Base-by-base conservation (phyloP, 768 basidiomycete species). In the Mycena albidolilacea region DNA sequence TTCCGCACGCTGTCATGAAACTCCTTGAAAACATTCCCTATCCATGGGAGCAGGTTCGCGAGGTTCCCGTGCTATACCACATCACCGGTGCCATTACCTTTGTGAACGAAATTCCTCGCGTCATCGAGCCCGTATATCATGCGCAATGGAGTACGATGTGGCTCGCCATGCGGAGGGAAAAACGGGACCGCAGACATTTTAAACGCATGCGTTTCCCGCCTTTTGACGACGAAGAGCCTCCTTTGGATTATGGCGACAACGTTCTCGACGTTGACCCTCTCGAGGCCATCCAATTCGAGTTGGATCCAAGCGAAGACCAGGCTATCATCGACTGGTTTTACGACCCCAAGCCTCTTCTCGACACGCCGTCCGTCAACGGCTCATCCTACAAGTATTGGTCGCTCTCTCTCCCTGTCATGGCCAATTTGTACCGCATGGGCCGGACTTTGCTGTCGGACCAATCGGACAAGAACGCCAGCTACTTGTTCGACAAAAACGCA, bases 61-160 rank as follows among this genome's bases (percentile, higher is more conserved):
- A 99, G 83, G 98, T 99, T 3, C 97, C 97, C 10, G 97, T 99
- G 19, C 87, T 99, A 69, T 99, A 99, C 83, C 98, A 99, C 81
- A 97, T 99, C 79, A 99, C 98, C 10, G 98, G 98, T 75, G 98
- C 98, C 50, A 99, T 99, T 84, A 99, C 98, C 3, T 99, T 99
- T 79, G 98, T 99, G 77, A 99, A 98, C 85, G 97, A 99, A 82
- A 94, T 98, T 48, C 98, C 98, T 54, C 93, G 96, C 59, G 91
- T 99, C 77, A 94, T 99, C 73, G 98, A 99, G 81, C 98, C 98
- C 7, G 90, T 99, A 11, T 99, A 98, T 83, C 98, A 99, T 81
- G 96, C 98, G 0, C 98, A 99, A 79, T 99, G 98, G 98, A 97
- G 96, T 80, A 95, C 95, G 7, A 99, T 99, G 98, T 99, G 98